Evolutionary conservation across 2,329 filamentous ascomycete species (phyloP), one percentile per base, ranked within the genome.

Genomic region (Lasiodiplodia citricola): DNA sequence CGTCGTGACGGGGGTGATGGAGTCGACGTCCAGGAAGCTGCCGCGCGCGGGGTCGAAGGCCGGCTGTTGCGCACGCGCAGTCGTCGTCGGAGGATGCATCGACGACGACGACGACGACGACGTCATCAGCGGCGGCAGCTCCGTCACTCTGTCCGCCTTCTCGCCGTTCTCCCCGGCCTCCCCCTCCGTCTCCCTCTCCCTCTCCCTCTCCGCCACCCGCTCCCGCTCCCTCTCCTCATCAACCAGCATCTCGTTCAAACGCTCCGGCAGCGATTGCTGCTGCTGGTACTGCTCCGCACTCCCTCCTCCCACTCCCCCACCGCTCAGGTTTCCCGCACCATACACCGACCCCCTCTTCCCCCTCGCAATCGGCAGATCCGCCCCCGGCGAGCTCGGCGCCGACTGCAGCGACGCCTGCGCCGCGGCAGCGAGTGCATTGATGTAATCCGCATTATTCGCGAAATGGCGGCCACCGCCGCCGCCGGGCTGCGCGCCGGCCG

Each of bases 341-440:
- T 44, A 44, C 4, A 13, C 13, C 25, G 18, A 21, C 5, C 31
- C 47, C 35, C 52, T 6, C 21, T 16, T 50, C 31, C 35, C 55
- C 8, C 63, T 16, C 35, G 63, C 35, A 23, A 68, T 68, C 3
- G 66, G 66, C 44, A 68, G 37, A 35, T 68, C 66, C 6, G 25
- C 66, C 1, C 66, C 66, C 0, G 66, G 66, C 1, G 35, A 28
- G 16, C 44, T 54, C 1, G 66, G 66, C 31, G 66, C 50, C 35
- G 55, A 58, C 10, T 68, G 55, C 25, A 68, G 47, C 16, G 55
- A 62, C 5, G 55, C 66, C 37, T 68, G 66, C 18, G 66, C 56
- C 16, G 66, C 66, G 18, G 66, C 66, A 10, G 66, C 66, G 16
- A 68, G 56, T 18, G 66, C 66, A n/a, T 57, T 47, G 31, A 68